Base-by-base conservation (phyloP, 805 yeast genomes). In the Ogataea pilisensis region DNA sequence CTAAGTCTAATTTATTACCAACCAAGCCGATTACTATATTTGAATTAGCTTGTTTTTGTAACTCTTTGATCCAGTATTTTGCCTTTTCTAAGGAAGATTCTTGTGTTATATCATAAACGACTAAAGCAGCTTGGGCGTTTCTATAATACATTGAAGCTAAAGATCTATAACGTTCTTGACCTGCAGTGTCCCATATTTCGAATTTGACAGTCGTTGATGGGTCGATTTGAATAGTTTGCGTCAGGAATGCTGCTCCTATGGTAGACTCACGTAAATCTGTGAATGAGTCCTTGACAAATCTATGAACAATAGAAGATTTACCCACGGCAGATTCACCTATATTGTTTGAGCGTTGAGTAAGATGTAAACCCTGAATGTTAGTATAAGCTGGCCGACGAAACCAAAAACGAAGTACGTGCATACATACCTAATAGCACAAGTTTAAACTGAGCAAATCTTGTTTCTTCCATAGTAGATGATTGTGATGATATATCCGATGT, bases 141-240 rank as follows among this genome's bases (percentile, higher is more conserved):
- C 95, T 62, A 60, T 85, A 85, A 63, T 85, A 85, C 89, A 85
- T 85, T 24, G 91, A 89, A 4, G 91, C 86, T 49, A 85, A 65
- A 0, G 87, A 78, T 47, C 83, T 73, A 54, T 84, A 85, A 41
- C 95, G 65, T 54, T 85, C 93, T 59, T 85, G 93, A 6, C 95
- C 93, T 0, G 91, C 90, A 2, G 91, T 84, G 57, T 85, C 95
- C 95, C 93, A 85, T 38, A 85, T 82, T 56, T 85, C 93, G 50
- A 82, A 76, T 58, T 83, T 82, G 32, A 84, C 74, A 1, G 79
- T 76, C 13, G 76, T 73, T 25, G 57, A 51, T 27, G 68, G 76
- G 39, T 75, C 76, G n/a, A 78, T 55, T 16, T 75, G 72, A 34
- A 83, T 75, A 3, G 80, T 69, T 55, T 82, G 89, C 1, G 91